phyloP scores from a whole-genome alignment of 768 basidiomycete genomes.

The Trametes cingulata region DNA sequence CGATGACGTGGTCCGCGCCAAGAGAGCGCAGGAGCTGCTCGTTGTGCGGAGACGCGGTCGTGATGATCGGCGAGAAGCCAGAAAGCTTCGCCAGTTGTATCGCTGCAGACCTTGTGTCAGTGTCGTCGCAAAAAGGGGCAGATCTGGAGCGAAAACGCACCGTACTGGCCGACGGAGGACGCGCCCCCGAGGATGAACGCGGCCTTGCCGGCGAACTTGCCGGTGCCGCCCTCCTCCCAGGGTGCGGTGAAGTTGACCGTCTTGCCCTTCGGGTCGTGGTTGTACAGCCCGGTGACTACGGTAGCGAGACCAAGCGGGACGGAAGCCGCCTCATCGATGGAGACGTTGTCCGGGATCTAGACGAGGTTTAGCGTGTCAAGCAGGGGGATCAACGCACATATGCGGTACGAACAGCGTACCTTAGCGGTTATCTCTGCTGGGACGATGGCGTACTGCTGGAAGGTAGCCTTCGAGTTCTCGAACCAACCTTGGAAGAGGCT shows the following conservation, averaged over 20 bases:
- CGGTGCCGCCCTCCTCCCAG: slow-evolving; percentile 29
- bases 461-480: slow-evolving; percentile 17
- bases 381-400: background rate
- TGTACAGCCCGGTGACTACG: slow-evolving; percentile 40
- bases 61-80: slow-evolving; percentile 32
- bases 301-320: slow-evolving; percentile 43
- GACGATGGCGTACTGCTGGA: slow-evolving; percentile 32
- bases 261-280: slow-evolving; percentile 11
- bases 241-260: slow-evolving; percentile 17
- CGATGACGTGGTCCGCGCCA: slow-evolving; percentile 31
- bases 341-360: slow-evolving; percentile 40
- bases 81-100: slow-evolving; percentile 17
- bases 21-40: slow-evolving; percentile 17
- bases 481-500: slow-evolving; percentile 30
- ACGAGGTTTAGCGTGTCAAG: background rate
- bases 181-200: slow-evolving; percentile 32
- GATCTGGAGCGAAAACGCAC: slow-evolving; percentile 11
- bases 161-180: slow-evolving; percentile 33
- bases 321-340: slow-evolving; percentile 43
- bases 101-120: background rate
- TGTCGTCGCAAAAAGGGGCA: background rate
- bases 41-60: slow-evolving; percentile 31
- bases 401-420: background rate
- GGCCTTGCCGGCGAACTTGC: slow-evolving; percentile 27
- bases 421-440: slow-evolving; percentile 31